Base-by-base conservation (phyloP, 371 early-diverging fungal species). In the Mortierella sp. region DNA sequence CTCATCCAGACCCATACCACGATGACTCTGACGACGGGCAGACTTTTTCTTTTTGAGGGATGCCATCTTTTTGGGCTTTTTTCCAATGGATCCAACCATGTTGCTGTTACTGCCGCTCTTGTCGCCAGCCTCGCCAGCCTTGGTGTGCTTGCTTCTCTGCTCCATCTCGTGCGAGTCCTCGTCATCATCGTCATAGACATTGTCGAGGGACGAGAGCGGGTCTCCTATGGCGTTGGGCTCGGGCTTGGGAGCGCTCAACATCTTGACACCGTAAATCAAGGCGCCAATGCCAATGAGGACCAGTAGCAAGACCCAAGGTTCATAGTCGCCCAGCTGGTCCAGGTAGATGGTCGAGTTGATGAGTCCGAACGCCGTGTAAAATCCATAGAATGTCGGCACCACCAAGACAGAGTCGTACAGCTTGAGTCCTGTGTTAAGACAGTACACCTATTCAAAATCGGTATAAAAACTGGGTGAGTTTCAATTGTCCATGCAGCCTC, bases 351-450 rank as follows among this genome's bases (percentile, higher is more conserved):
- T 91, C 5, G 93, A 91, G 77, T 94, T 94, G 55, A 93, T 88
- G 19, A 94, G 80, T 6, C 93, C 92, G 40, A 94, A 83, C 0
- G 93, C 91, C 10, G 93, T 93, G 75, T 93, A 94, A 28, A 91
- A 91, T 53, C 93, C 93, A 77, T 92, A 93, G 74, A 94, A 94
- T 0, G 92, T 91, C n/a, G 95, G 95, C 0, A 93, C 94, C 3
- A 94, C 94, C 31, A 93, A 89, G 0, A 94, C 95, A 8, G 93
- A 91, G 44, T 92, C 89, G 44, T 92, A 93, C 14, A 93, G 74
- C 75, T 93, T 93, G 1, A 94, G 81, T 14, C 91, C 95, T 16
- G 91, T 91, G 82, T 93, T 94, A 37, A 94, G 82, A 72, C 95
- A 94, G 76, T 92, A 93, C 44, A 94, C 91, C 91, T 92, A 82